Conservation (phyloP, 2,329 filamentous ascomycete species). For the Pseudogymnoascus sp. region DNA sequence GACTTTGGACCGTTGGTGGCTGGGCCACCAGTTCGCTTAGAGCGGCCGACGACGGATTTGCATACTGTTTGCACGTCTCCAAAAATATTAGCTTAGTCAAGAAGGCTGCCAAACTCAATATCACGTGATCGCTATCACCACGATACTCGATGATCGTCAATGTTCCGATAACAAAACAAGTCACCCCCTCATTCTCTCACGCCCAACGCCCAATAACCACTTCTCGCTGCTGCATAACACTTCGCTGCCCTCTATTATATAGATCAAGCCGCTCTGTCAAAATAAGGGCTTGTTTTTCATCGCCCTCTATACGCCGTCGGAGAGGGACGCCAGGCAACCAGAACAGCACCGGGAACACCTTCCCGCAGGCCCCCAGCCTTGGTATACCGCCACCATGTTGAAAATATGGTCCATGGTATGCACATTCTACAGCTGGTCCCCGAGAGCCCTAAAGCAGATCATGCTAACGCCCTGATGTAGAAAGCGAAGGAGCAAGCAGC, state of each 20-base stretch:
- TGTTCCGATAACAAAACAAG: conserved; percentile 6
- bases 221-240: neutral
- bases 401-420: conserved; percentile 99
- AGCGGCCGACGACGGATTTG: neutral
- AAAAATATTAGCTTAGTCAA: neutral
- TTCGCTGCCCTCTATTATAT: neutral
- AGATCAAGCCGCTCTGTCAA: neutral
- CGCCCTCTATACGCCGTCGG: neutral
- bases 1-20: neutral
- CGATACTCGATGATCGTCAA: conserved; percentile 4
- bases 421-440: conserved; percentile 13
- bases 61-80: neutral
- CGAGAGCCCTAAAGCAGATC: neutral
- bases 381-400: conserved; percentile 61
- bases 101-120: neutral
- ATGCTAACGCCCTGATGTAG: conserved; percentile 39
- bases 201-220: neutral
- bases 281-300: neutral
- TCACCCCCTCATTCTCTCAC: conserved; percentile 1
- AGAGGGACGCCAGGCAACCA: neutral
- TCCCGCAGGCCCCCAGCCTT: neutral
- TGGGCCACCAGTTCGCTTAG: neutral
- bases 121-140: neutral
- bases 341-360: neutral
- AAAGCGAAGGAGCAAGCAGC: conserved; percentile 97